Percentiles rank a stretch among this genome's conserved stretches.
Evolutionary conservation across 495 filamentous ascomycete species (phyloP).

Genomic region (Penicillium alfredii): DNA sequence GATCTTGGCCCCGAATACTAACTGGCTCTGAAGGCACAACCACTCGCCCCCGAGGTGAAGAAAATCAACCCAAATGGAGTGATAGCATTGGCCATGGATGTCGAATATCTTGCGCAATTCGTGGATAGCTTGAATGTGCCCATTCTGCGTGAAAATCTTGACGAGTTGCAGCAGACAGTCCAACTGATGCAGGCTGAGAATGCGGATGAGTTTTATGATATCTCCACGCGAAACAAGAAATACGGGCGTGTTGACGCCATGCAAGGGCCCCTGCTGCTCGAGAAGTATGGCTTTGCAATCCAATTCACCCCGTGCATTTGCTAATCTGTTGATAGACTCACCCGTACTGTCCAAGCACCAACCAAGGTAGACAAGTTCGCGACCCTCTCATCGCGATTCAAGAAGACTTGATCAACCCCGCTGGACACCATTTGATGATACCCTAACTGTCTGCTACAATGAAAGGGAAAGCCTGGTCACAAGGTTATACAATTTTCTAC

Average conservation of each 20-base stretch:
- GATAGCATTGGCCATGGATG: slow-evolving; percentile 71
- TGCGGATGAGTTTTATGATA: slow-evolving; percentile 91
- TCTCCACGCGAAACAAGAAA: slow-evolving; percentile 77
- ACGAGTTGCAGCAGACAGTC: slow-evolving; percentile 89
- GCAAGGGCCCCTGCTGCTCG: slow-evolving; percentile 76
- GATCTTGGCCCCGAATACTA: slow-evolving; percentile 4
- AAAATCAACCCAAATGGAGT: slow-evolving; percentile 86
- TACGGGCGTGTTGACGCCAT: slow-evolving; percentile 88
- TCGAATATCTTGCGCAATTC: slow-evolving; percentile 74
- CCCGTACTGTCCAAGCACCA: slow-evolving; percentile 54
- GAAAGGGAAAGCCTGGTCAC: too few species aligned
- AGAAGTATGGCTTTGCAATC: slow-evolving; percentile 58
- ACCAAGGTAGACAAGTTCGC: slow-evolving; percentile 56
- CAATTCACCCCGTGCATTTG: slow-evolving; percentile 4
- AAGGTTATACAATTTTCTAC: too few species aligned
- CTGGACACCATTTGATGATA: too few species aligned
- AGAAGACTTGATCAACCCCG: slow-evolving; percentile 44
- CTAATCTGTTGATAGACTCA: slow-evolving; percentile 54
- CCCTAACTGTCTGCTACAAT: too few species aligned
- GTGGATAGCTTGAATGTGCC: slow-evolving; percentile 75
- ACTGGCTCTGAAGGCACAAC: slow-evolving; percentile 54
- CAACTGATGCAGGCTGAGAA: slow-evolving; percentile 81
- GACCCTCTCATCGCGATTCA: slow-evolving; percentile 66
- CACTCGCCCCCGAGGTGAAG: slow-evolving; percentile 71
- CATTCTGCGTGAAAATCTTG: slow-evolving; percentile 77